phyloP scores from a whole-genome alignment of 2,329 filamentous ascomycete species.

The Aspergillus sp. region DNA sequence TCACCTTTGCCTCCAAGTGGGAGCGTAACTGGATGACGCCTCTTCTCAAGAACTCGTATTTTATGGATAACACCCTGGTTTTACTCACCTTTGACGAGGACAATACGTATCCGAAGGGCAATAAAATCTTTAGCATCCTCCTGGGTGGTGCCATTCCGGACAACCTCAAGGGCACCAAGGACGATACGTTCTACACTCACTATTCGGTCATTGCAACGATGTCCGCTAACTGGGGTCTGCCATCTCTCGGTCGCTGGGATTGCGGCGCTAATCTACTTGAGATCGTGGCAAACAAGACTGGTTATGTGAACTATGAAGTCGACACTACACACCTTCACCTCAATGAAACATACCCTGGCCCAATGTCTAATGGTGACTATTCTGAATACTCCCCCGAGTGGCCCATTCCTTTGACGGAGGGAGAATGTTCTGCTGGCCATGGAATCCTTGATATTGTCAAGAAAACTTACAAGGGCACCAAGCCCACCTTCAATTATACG shows the following conservation, averaged over 20 bases:
- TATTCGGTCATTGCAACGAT: constrained; percentile 69
- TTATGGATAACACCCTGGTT: constrained; percentile 74
- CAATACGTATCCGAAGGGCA: constrained; percentile 64
- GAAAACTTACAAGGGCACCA: constrained; percentile 27
- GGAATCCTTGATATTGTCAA: constrained; percentile 36
- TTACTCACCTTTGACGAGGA: constrained; percentile 80
- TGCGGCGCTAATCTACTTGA: constrained; percentile 70
- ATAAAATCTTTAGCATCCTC: constrained; percentile 69
- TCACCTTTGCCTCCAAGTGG: constrained; percentile 69
- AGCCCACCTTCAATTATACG: constrained; percentile 36
- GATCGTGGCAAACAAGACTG: constrained; percentile 60
- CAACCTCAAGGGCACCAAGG: constrained; percentile 65
- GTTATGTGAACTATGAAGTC: constrained; percentile 50
- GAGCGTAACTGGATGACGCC: constrained; percentile 67
- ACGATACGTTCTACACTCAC: constrained; percentile 70
- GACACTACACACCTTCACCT: constrained; percentile 45
- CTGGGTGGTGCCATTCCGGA: constrained; percentile 71
- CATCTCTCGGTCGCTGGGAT: constrained; percentile 70
- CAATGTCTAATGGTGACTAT: constrained; percentile 27
- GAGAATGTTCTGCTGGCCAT: constrained; percentile 34
- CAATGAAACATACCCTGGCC: constrained; percentile 57
- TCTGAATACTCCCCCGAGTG: constrained; percentile 30
- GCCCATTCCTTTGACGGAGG: constrained; percentile 29
- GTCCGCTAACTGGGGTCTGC: constrained; percentile 67
- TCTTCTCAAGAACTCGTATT: constrained; percentile 66